These are phyloP conservation scores for Acer saccharum DNA, from an alignment of 345 rosid species.

Conservation along the genomic window DNA sequence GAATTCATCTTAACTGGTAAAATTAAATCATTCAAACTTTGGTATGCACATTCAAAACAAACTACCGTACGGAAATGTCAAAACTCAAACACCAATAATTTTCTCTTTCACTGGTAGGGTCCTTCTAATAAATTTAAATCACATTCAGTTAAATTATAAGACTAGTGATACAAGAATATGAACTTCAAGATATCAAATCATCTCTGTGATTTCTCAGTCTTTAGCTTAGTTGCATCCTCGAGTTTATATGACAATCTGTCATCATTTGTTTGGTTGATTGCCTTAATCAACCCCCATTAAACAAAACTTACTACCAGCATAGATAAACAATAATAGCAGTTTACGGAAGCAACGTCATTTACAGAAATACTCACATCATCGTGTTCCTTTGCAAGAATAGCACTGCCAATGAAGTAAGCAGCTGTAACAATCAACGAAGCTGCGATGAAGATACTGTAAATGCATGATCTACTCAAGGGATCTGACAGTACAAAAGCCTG, in stretches of 20 bases:
- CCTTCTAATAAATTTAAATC: no score
- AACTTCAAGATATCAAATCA: no score
- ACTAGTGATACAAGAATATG: no score
- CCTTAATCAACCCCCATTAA: neutral
- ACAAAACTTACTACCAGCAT: neutral
- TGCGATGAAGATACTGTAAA: constrained; percentile 48
- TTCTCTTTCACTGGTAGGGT: neutral
- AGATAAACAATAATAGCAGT: neutral
- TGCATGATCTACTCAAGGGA: constrained; percentile 55
- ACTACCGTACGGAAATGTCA: no score
- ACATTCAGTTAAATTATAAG: no score
- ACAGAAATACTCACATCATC: constrained; percentile 51
- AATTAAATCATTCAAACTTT: neutral
- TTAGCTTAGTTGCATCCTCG: neutral
- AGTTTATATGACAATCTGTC: neutral
- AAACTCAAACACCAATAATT: neutral
- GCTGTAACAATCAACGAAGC: constrained; percentile 48
- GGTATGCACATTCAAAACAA: no score
- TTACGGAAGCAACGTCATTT: neutral
- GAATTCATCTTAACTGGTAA: neutral
- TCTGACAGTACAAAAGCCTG: constrained; percentile 47
- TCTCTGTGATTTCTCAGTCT: no score
- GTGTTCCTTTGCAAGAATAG: constrained; percentile 46
- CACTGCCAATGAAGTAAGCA: constrained; percentile 59
- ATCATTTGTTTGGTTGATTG: neutral